Evolutionary conservation across 2,329 filamentous ascomycete species (phyloP).

Genomic region (Orbilia oligospora): DNA sequence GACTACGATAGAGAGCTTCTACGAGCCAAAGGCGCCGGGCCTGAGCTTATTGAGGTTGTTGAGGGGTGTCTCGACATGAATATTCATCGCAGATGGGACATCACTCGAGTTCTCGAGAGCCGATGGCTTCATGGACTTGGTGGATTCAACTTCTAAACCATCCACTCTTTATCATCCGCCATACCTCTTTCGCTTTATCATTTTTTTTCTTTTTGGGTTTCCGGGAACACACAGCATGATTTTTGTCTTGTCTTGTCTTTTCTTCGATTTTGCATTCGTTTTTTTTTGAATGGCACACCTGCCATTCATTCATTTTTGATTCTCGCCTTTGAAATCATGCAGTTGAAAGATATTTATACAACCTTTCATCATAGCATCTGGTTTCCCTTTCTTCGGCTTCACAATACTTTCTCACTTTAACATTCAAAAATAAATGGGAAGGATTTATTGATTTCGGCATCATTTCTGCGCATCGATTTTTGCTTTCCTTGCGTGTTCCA

Average conservation of each 20-base stretch:
- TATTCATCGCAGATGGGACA: conserved; percentile 72
- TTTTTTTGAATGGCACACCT: neutral
- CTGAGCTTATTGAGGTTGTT: conserved; percentile 71
- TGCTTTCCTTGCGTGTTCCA: conserved; percentile 34
- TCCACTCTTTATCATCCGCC: conserved; percentile 1
- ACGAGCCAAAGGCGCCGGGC: conserved; percentile 65
- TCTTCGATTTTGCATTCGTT: conserved; percentile 23
- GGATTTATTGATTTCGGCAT: conserved; percentile 37
- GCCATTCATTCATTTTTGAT: conserved; percentile 18
- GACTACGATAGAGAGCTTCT: conserved; percentile 72
- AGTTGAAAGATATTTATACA: conserved; percentile 66
- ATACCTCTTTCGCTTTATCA: conserved; percentile 19
- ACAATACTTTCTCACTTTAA: conserved; percentile 10
- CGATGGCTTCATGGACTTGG: conserved; percentile 71
- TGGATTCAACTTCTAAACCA: conserved; percentile 58
- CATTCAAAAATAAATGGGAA: conserved; percentile 34
- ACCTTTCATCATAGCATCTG: conserved; percentile 65
- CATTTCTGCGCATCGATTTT: neutral
- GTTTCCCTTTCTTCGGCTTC: conserved; percentile 19
- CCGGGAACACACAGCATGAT: neutral
- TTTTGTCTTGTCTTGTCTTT: conserved; percentile 3
- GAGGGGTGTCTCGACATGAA: conserved; percentile 75
- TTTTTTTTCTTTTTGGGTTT: conserved; percentile 28
- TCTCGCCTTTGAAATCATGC: conserved; percentile 6
- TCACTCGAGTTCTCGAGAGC: conserved; percentile 72